Conservation (phyloP, 1,139 yeast species). For the Wickerhamomyces sp. region DNA sequence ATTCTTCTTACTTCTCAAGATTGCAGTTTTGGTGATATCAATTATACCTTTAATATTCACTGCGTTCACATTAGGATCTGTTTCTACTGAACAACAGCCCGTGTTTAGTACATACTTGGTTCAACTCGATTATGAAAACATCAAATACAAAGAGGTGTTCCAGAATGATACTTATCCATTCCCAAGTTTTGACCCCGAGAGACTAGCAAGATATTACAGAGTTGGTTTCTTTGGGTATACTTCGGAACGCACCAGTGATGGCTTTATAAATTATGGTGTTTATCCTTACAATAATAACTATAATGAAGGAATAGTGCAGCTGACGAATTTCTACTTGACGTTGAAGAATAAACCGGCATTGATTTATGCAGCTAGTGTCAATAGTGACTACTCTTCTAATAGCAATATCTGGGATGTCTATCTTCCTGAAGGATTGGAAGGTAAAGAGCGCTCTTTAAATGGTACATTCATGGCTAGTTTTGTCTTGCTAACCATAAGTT, state of each 20-base stretch:
- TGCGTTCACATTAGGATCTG: neutral
- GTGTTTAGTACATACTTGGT: neutral
- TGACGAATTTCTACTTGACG: neutral
- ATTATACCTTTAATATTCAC: neutral
- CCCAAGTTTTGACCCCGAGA: neutral
- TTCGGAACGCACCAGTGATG: neutral
- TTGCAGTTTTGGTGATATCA: neutral
- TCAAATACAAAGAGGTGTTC: neutral
- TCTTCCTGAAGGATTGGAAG: neutral
- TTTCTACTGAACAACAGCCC: neutral
- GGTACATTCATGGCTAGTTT: neutral
- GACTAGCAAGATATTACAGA: neutral
- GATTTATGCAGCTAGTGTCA: neutral
- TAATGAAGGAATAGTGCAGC: neutral
- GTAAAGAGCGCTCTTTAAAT: neutral
- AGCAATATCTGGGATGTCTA: neutral
- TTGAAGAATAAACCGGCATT: neutral
- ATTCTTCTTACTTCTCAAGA: no score
- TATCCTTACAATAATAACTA: neutral
- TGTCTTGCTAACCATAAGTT: neutral
- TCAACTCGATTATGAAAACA: neutral
- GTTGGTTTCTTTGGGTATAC: neutral
- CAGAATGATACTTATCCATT: neutral
- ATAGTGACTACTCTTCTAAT: neutral
- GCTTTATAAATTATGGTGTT: neutral